Percentiles rank a stretch among this genome's conserved stretches.
phyloP scores from a whole-genome alignment of 75 land plant species.

The Cupressus sempervirens region DNA sequence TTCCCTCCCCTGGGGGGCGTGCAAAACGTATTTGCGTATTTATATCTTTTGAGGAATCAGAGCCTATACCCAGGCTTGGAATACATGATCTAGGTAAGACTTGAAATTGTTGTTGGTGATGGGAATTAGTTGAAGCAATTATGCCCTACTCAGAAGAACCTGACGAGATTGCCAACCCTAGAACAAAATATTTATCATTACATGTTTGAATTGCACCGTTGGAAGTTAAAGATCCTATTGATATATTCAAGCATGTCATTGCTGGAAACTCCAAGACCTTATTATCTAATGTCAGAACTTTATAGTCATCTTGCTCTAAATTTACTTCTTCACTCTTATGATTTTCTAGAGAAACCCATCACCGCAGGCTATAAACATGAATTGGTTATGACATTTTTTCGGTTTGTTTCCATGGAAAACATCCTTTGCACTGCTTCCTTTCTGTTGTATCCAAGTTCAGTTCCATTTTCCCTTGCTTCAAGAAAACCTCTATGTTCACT shows the following conservation, averaged over 20 bases:
- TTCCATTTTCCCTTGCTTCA: background rate
- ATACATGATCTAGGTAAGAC: slow-evolving; percentile 37
- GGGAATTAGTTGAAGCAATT: slow-evolving; percentile 22
- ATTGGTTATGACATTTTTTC: background rate
- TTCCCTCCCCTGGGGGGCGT: slow-evolving; percentile 83
- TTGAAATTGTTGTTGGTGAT: slow-evolving; percentile 31
- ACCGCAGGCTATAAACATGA: background rate
- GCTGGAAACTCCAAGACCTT: slow-evolving; percentile 17
- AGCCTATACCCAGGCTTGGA: slow-evolving; percentile 10
- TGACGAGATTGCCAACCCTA: slow-evolving; percentile 11
- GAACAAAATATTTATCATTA: slow-evolving; percentile 4
- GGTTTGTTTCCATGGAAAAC: background rate
- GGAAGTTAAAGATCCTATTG: slow-evolving; percentile 20
- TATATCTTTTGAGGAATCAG: slow-evolving; percentile 28
- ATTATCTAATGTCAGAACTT: slow-evolving; percentile 4
- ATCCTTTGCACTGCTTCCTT: slow-evolving; percentile 1
- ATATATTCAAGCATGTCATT: slow-evolving; percentile 39
- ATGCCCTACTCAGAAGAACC: slow-evolving; percentile 16
- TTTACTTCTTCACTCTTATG: slow-evolving; percentile 2
- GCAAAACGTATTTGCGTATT: slow-evolving; percentile 53
- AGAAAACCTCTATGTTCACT: background rate
- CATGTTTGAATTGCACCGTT: slow-evolving; percentile 9
- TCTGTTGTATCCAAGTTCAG: background rate
- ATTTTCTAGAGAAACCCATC: background rate
- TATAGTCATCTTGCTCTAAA: slow-evolving; percentile 9